Percentiles rank a stretch among this genome's conserved stretches.
These are phyloP conservation scores for Cercospora sp. DNA, from an alignment of 2,329 filamentous ascomycete species.

Conservation along the genomic window DNA sequence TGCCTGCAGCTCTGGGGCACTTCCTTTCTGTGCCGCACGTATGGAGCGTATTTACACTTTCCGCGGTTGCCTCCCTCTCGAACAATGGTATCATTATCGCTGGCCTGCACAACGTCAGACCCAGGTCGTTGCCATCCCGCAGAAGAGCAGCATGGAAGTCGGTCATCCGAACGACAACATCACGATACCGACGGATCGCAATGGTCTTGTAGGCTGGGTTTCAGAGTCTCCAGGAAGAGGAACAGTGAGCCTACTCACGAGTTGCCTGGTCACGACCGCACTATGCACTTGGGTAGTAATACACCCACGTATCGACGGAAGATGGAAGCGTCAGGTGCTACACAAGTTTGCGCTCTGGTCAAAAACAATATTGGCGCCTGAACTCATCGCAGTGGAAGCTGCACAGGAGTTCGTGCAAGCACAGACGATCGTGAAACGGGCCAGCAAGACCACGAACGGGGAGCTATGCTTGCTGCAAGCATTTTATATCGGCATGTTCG, in stretches of 20 bases:
- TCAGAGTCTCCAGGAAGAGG: slow-evolving; percentile 37
- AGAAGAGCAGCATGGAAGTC: not conserved
- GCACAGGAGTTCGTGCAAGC: slow-evolving; percentile 42
- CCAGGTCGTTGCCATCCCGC: not conserved
- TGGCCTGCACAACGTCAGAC: not conserved
- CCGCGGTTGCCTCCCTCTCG: not conserved
- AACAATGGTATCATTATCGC: not conserved
- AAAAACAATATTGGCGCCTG: slow-evolving; percentile 40
- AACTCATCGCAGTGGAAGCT: slow-evolving; percentile 40
- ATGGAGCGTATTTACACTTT: not conserved
- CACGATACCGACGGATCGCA: not conserved
- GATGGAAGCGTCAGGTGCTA: slow-evolving; percentile 20
- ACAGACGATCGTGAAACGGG: slow-evolving; percentile 34
- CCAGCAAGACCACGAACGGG: slow-evolving; percentile 29
- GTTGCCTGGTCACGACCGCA: slow-evolving; percentile 38
- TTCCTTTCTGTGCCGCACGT: not conserved
- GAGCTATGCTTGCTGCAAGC: slow-evolving; percentile 36
- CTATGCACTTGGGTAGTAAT: slow-evolving; percentile 42
- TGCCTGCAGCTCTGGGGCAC: not conserved
- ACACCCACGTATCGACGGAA: slow-evolving; percentile 39
- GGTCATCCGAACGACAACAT: not conserved
- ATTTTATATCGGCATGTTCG: slow-evolving; percentile 42
- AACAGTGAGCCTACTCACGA: slow-evolving; percentile 38
- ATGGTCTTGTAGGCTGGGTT: slow-evolving; percentile 36
- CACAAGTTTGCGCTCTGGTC: slow-evolving; percentile 38